Conservation (phyloP, 495 filamentous ascomycete species). For the Talaromyces trachyspermus region DNA sequence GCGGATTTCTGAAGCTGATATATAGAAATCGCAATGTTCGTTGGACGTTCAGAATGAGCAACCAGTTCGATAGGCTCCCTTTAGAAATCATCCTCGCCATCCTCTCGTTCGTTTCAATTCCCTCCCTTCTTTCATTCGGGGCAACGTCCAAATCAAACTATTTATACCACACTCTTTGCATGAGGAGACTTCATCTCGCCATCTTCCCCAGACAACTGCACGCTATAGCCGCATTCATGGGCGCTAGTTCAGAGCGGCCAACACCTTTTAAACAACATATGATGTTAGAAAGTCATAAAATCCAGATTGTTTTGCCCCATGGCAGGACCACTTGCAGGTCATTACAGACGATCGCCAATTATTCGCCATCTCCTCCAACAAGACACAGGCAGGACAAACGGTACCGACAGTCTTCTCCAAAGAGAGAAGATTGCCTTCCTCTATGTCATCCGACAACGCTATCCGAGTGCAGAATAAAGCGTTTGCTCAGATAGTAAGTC, state of each 20-base stretch:
- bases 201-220: slow-evolving; percentile 28
- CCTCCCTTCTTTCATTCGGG: slow-evolving; percentile 26
- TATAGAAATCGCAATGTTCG: no score
- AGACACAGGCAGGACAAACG: no score
- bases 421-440: not conserved
- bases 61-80: slow-evolving; percentile 19
- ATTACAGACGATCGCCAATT: no score
- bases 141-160: slow-evolving; percentile 25
- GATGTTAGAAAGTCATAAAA: not conserved
- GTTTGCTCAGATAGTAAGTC: slow-evolving; percentile 16
- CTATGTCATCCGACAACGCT: slow-evolving; percentile 9
- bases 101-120: slow-evolving; percentile 25
- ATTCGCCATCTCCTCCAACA: no score
- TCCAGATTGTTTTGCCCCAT: slow-evolving; percentile 1
- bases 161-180: slow-evolving; percentile 19
- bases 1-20: not conserved
- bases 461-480: slow-evolving; percentile 19
- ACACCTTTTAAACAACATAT: not conserved
- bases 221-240: slow-evolving; percentile 24
- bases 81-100: slow-evolving; percentile 28
- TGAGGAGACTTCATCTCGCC: slow-evolving; percentile 22
- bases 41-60: slow-evolving; percentile 1
- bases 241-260: slow-evolving; percentile 15
- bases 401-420: not conserved
- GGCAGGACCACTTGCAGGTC: no score